A percentile compares a stretch with the other conserved stretches of the same genome.
phyloP scores from a whole-genome alignment of 192 early-diverging fungal species.

The Entomortierella chlamydospora region DNA sequence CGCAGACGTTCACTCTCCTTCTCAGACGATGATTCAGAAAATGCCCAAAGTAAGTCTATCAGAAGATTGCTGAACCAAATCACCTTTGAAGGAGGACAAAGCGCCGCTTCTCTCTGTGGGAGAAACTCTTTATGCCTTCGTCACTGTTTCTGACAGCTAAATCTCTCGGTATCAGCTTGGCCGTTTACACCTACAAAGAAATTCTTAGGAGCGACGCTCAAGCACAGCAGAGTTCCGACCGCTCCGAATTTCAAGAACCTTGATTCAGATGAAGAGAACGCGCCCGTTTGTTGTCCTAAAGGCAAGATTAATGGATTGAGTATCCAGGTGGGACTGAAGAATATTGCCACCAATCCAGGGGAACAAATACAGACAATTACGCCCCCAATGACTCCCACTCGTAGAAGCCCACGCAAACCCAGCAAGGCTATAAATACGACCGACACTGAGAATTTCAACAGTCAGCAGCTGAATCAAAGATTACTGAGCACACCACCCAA shows the following conservation, averaged over 20 bases:
- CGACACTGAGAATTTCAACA: neutral
- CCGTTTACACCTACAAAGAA: constrained; percentile 12
- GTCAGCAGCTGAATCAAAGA: neutral
- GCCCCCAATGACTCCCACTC: constrained; percentile 13
- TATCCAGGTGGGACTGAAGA: neutral
- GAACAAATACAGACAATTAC: constrained; percentile 4
- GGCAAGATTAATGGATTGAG: neutral
- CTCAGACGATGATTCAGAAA: constrained; percentile 9
- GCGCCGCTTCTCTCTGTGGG: too few species aligned
- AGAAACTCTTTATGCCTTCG: too few species aligned
- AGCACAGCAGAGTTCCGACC: neutral
- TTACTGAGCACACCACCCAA: neutral
- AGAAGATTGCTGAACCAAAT: too few species aligned
- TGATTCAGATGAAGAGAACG: neutral
- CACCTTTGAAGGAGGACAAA: too few species aligned
- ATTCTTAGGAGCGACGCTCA: neutral
- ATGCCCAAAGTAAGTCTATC: too few species aligned
- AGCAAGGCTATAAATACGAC: neutral
- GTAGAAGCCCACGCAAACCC: neutral
- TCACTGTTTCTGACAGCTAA: too few species aligned
- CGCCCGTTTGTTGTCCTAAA: neutral
- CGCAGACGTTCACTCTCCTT: constrained; percentile 13
- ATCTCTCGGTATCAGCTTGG: neutral
- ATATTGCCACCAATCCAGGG: neutral
- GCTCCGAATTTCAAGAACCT: neutral